Evolutionary conservation across 1,139 yeast genomes (phyloP), one percentile per base, ranked within the genome.

Genomic region (Kodamaea anthophila): DNA sequence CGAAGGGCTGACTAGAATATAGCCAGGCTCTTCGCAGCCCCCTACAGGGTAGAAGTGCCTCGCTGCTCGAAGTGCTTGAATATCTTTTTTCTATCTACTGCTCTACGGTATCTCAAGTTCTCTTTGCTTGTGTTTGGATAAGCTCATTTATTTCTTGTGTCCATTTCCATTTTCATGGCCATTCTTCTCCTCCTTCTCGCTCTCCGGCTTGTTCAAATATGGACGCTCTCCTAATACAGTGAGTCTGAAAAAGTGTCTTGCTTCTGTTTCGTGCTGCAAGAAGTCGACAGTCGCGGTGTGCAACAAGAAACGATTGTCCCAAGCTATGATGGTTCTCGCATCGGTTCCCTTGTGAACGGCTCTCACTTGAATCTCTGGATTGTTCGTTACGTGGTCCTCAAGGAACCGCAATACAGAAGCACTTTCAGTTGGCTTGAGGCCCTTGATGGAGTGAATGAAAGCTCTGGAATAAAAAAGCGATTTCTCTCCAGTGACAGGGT

Each of bases 401-500:
- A 51, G 42, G 34, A 50, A 52, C 31, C 41, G 42, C 35, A 51
- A 42, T 13, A 52, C 41, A n/a, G 47, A 39, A 18, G 35, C 45
- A 3, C 53, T 47, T 33, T 52, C 57, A 16, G 35, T 32, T 10
- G 37, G 37, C 37, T 51, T 51, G 18, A 51, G 31, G 4, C 55
- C 56, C 28, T 50, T 49, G 32, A 52, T 42, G 26, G 45, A 41
- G 28, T 47, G 52, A 16, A 42, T 39, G 30, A 52, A 51, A 3
- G 39, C 49, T 22, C 53, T 38, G 8, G 53, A 48, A 29, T 36
- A 49, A 37, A 31, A 51, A 23, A 52, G 37, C 21, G 48, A 38
- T 37, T 51, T 52, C 24, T 49, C 55, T 2, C 54, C 53, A 11
- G 56, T 51, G 5, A 51, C 56, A 1, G 58, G 56, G 28, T 52